These are phyloP conservation scores for Psidium guajava DNA, from an alignment of 345 rosid species.

Conservation along the genomic window DNA sequence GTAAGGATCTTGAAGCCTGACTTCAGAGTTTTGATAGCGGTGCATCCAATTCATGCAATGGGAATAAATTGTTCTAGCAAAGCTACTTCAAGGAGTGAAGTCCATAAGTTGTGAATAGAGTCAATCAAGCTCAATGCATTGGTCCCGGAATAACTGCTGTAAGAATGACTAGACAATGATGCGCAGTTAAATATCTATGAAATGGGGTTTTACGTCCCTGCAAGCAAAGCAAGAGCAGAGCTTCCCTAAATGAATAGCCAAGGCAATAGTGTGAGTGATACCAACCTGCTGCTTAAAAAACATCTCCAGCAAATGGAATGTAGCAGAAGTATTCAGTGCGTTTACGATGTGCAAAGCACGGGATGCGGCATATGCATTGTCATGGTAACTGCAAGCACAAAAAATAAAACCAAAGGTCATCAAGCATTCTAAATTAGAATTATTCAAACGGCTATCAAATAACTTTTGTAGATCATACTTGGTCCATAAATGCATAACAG, in stretches of 20 bases:
- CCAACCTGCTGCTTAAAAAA: constrained; percentile 74
- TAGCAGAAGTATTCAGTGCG: constrained; percentile 32
- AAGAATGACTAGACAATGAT: not conserved
- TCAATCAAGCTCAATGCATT: not conserved
- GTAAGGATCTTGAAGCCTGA: not conserved
- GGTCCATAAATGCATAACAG: not conserved
- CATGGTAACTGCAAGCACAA: constrained; percentile 60
- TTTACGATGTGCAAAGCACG: constrained; percentile 73
- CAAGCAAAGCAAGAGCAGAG: not conserved
- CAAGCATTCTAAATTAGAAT: not conserved
- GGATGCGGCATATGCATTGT: constrained; percentile 65
- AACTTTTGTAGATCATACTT: not conserved
- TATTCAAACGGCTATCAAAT: not conserved
- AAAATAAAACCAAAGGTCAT: not conserved
- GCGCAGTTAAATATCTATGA: not conserved
- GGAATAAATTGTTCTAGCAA: not conserved
- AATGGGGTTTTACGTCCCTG: not conserved
- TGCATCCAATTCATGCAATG: not conserved
- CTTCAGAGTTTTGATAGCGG: not conserved
- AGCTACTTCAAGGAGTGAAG: not conserved
- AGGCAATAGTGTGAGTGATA: not conserved
- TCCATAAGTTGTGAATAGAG: not conserved
- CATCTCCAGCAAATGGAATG: constrained; percentile 52
- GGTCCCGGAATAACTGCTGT: not conserved
- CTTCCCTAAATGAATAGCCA: not conserved